A percentile compares a stretch with the other conserved stretches of the same genome.
phyloP scores from a whole-genome alignment of 192 early-diverging fungal species.

The Piromyces finnis region DNA sequence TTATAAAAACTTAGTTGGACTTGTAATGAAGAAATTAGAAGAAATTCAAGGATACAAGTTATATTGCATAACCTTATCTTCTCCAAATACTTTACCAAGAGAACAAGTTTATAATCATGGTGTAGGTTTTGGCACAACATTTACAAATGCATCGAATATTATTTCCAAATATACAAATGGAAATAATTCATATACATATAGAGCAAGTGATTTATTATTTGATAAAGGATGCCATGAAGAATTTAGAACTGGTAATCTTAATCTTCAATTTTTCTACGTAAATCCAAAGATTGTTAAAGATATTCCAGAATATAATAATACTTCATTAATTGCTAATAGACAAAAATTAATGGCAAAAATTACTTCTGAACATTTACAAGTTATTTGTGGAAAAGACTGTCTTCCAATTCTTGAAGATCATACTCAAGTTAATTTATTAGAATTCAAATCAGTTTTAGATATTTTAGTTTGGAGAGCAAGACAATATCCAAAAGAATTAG shows the following conservation, averaged over 20 bases:
- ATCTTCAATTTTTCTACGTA: background rate
- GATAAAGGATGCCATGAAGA: background rate
- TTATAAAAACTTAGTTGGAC: background rate
- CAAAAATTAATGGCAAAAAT: background rate
- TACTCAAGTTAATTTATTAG: conserved; percentile 41
- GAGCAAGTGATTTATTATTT: background rate
- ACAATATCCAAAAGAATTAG: conserved; percentile 39
- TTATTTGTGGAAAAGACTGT: conserved; percentile 34
- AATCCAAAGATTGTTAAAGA: background rate
- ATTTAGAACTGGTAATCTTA: background rate
- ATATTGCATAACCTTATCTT: background rate
- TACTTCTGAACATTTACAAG: conserved; percentile 4
- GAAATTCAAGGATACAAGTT: background rate
- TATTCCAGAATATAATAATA: background rate
- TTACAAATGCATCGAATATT: background rate
- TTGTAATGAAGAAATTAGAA: background rate
- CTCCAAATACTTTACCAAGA: background rate
- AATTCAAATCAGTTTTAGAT: conserved; percentile 51
- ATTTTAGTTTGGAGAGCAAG: conserved; percentile 56
- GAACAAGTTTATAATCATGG: background rate
- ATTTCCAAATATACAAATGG: background rate
- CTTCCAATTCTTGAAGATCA: conserved; percentile 50
- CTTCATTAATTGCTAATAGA: background rate
- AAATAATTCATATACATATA: background rate
- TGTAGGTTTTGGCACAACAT: background rate